Evolutionary conservation across 768 basidiomycete species (phyloP), one percentile per base, ranked within the genome.

Genomic region (Megacollybia marginata): DNA sequence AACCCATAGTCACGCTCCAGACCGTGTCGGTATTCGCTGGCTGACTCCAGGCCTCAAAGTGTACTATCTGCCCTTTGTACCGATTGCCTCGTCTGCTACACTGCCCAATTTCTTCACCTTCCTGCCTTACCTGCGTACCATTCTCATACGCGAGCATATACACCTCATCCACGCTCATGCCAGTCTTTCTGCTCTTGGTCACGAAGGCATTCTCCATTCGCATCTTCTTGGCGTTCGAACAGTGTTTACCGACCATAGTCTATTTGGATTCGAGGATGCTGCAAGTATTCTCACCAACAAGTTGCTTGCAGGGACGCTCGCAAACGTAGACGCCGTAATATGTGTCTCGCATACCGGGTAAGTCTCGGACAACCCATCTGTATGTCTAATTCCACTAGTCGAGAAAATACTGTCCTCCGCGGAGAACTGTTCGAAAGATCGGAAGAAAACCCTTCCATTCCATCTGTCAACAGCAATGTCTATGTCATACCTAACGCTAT

Each of bases 281-380:
- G 94, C 93, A 1, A 93, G 94, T 56, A 95, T 99, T 36, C 71
- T 97, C 55, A 97, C 96, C 5, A 99, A 99, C 71, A 99, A 99
- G 64, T 77, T 99, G 33, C 71, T 98, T 36, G 87, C 81, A 10
- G 92, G 80, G 4, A 85, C 88, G 2, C 69, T 99, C 59, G 79
- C 83, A 52, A 93, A 95, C 61, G 90, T 94, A 0, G 95, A 98
- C 57, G 92, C 86, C 0, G 91, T 89, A 1, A 93, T 98, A 20
- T 97, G 93, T 57, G 96, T 98, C 44, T 95, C 92, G 8, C 88
- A 98, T 66, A 97, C 94, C 0, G 92, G 95, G 95, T 92, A 60
- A 48, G 81, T 60, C 20, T 12, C 18, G 9, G 33, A 28, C 12
- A 34, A 32, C 23, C 9, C 23, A 23, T 44, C 23, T 44, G 4